Base-by-base conservation (phyloP, 345 rosid genomes). In the Dimocarpus longan region DNA sequence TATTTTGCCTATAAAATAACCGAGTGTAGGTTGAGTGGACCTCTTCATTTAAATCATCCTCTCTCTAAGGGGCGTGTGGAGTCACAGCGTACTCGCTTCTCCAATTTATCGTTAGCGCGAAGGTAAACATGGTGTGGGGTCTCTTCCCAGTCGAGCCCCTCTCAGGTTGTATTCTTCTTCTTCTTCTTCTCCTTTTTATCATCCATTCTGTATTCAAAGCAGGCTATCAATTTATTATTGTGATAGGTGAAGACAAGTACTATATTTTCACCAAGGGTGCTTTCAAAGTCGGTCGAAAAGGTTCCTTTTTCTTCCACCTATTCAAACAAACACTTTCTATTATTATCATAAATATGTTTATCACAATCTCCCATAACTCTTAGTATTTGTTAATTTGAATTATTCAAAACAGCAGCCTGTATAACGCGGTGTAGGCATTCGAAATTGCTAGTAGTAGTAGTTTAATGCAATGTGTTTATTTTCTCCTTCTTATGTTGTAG, bases 271-370 rank as follows among this genome's bases (percentile, higher is more conserved):
- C 78, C 28, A 89, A 84, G 77, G 98, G 97, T 50, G 80, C 78
- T 5, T 91, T 84, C 85, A 86, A 84, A 83, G 93, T 94, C 75
- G 98, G 98, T 72, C 91, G 98, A 48, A 94, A 88, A 88, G 98
- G 96, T 92, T 70, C 8, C 1, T 37, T 32, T 32, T 26, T 19
- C 43, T 13, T n/a, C n/a, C 21, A 11, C 5, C 19, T 40, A 2
- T 64, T 21, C 5, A 46, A 46, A 11, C 3, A 46, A 46, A 46
- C 9, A 13, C 57, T 19, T 52, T 52, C 19, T 12, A 4, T 52
- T 46, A 1, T 0, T 46, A 46, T 46, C 11, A 46, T 46, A 46
- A 8, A 46, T 10, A 2, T 46, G 50, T 11, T 46, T 46, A 9
- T 8, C 10, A 10, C 11, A 46, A 46, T 46, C 13, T 46, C 10